Percentiles rank a stretch among this genome's conserved stretches.
Evolutionary conservation across 2,329 filamentous ascomycete genomes (phyloP).

Genomic region (Gaeumannomyces sp.): DNA sequence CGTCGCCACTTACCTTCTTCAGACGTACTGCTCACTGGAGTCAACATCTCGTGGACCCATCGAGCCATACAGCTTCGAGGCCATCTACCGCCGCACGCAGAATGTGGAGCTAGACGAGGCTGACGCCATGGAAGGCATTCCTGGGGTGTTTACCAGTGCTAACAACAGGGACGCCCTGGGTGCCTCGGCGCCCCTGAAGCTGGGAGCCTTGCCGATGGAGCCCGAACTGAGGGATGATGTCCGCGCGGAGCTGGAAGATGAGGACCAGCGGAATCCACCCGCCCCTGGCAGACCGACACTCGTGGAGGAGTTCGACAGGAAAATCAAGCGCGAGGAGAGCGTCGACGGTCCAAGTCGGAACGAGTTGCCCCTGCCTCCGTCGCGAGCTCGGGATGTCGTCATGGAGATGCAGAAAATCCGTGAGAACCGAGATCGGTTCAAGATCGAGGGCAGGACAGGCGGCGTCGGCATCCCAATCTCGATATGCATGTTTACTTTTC

Average conservation of each 20-base stretch:
- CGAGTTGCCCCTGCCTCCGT: constrained; percentile 80
- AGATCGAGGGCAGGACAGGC: constrained; percentile 76
- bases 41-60: constrained; percentile 56
- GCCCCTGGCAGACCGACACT: constrained; percentile 64
- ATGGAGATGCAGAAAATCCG: constrained; percentile 93
- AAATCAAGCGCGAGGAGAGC: constrained; percentile 83
- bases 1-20: constrained; percentile 69
- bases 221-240: constrained; percentile 77
- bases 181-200: constrained; percentile 54
- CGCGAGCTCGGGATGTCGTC: constrained; percentile 80
- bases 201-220: constrained; percentile 82
- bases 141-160: constrained; percentile 55
- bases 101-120: constrained; percentile 57
- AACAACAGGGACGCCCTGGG: constrained; percentile 56
- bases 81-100: constrained; percentile 49
- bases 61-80: constrained; percentile 57
- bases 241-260: constrained; percentile 76
- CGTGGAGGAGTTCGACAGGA: constrained; percentile 80
- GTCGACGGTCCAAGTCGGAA: constrained; percentile 73
- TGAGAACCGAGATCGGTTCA: constrained; percentile 87
- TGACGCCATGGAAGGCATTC: constrained; percentile 60
- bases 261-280: constrained; percentile 73
- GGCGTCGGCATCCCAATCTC: constrained; percentile 79
- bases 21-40: constrained; percentile 51
- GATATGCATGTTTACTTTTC: constrained; percentile 96